Base-by-base conservation (phyloP, 148 eudicot genomes). In the Vaccinium macrocarpon region DNA sequence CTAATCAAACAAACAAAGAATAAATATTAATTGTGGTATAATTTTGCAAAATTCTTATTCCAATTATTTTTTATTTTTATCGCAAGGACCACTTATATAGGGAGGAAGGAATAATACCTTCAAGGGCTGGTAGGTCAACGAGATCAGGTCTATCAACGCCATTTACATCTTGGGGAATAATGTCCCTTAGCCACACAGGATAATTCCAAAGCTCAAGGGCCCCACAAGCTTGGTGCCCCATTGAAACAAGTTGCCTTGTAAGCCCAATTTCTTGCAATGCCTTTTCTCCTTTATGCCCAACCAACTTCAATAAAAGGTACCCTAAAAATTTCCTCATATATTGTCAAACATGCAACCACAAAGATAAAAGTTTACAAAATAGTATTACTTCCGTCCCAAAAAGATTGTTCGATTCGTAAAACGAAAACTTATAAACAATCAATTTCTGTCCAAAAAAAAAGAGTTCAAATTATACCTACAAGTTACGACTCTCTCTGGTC, bases 191-290 rank as follows among this genome's bases (percentile, higher is more conserved):
- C 88, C 87, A 86, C 70, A 62, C 19, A 19, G 92, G 92, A 84
- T 90, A 90, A 27, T 90, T 90, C 86, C 84, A 88, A 21, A 90
- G 88, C 84, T 90, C 86, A 84, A 90, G 90, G 14, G 89, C 89
- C 2, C 92, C 89, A 81, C 89, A 74, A 2, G 90, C 83, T 86
- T 90, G 91, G 85, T 90, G 91, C 9, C 90, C 90, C 90, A 90
- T 88, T 55, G 90, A 88, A 25, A 88, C 91, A 83, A 88, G 84
- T 81, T 73, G 87, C 82, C 42, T 90, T 38, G 74, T 59, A 0
- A 90, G 82, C 32, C 91, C 91, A 51, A 89, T 87, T 50, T 61
- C 78, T 49, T 74, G 56, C 32, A 88, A 56, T 13, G 76, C 27
- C 73, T 86, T 82, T 68, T 81, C 84, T 59, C 90, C 88, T 56